Evolutionary conservation across 371 early-diverging fungal species (phyloP), one percentile per base, ranked within the genome.

Genomic region (Choanephora cucurbitarum): DNA sequence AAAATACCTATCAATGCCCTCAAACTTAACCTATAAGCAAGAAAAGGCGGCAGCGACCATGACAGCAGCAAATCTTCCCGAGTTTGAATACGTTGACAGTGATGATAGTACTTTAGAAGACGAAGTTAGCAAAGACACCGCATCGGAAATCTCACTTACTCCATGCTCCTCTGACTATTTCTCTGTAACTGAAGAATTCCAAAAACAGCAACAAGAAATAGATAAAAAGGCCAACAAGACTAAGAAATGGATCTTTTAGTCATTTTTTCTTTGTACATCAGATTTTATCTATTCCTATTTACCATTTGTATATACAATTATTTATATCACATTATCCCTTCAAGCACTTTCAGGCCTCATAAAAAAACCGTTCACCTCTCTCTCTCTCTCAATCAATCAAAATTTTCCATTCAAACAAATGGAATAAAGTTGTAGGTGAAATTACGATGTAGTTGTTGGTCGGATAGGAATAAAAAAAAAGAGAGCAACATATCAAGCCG

Each of bases 81-180:
- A 17, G 31, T 52, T 43, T 32, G 8, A 32, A 3, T 52, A 43
- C 31, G 15, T 52, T 31, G 52, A 52, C 17, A 42, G 52, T 32
- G 52, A 52, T 52, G 43, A 24, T 10, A 43, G 52, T 19, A 52
- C 43, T 11, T 11, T 43, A 5, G 52, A 52, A 17, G 21, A 24
- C 13, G 19, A 45, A 28, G 28, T 28, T 17, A 17, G 17, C 14
- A 42, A 22, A 44, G 44, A 37, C 37, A 37, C 1, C 37, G 14
- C 2, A 37, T 37, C 37, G 9, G 37, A 37, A 37, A 37, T 37
- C 14, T 37, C 37, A 37, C 37, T 37, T 14, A 37, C 37, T 37
- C 37, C 37, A 2, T 37, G 37, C 14, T 37, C 37, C 2, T 37
- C 37, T 13, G 37, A 37, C 10, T 37, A 37, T 14, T 37, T 37